phyloP scores from a whole-genome alignment of 306 rosid species.

The Argentina anserina region DNA sequence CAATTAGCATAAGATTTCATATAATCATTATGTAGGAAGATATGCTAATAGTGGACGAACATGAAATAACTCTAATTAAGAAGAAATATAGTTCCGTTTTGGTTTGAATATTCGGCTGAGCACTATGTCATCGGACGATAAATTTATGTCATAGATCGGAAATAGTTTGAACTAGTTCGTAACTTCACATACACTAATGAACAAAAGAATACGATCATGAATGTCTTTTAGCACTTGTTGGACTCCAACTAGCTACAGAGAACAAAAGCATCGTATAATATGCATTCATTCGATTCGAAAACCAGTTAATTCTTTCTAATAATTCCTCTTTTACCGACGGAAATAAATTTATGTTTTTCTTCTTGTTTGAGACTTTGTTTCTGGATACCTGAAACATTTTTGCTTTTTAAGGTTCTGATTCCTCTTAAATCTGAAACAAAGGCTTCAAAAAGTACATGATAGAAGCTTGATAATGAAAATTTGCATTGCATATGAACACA shows the following conservation, averaged over 20 bases:
- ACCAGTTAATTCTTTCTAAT: slow-evolving; percentile 3
- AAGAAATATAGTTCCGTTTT: not conserved
- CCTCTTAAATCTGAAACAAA: slow-evolving; percentile 2
- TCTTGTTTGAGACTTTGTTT: not conserved
- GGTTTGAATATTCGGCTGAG: not conserved
- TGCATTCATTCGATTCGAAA: slow-evolving; percentile 11
- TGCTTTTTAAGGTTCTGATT: slow-evolving; percentile 17
- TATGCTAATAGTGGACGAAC: not conserved
- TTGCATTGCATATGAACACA: not conserved
- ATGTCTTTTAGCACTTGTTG: slow-evolving; percentile 1
- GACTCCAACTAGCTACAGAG: slow-evolving; percentile 14
- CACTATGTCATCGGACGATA: not conserved
- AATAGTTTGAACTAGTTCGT: not conserved
- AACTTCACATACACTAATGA: not conserved
- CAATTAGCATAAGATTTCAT: not conserved
- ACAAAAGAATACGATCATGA: not conserved
- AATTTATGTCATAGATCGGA: not conserved
- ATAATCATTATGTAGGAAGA: not conserved
- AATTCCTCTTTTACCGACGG: slow-evolving; percentile 13
- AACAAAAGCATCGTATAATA: slow-evolving; percentile 21
- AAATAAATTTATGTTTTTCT: not conserved
- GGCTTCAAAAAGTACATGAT: not conserved
- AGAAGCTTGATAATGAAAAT: not conserved
- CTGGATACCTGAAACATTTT: slow-evolving; percentile 7
- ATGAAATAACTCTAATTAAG: not conserved